These are phyloP conservation scores for Ophiocordyceps camponoti-floridani DNA, from an alignment of 2,329 filamentous ascomycete genomes.

Conservation along the genomic window DNA sequence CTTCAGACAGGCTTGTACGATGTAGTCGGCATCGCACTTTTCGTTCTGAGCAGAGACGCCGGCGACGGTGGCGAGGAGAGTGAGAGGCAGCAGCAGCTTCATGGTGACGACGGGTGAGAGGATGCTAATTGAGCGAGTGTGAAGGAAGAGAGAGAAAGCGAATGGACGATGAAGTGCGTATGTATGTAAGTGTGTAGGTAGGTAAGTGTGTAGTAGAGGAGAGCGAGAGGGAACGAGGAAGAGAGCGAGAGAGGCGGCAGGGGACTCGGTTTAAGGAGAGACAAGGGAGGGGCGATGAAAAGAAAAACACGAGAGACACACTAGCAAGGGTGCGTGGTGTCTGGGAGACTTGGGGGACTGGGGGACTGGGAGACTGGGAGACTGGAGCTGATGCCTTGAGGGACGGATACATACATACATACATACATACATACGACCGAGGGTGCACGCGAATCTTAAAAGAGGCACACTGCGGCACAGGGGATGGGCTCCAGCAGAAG, in stretches of 20 bases:
- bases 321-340: too few species aligned
- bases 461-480: neutral
- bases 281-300: neutral
- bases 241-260: neutral
- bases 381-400: neutral
- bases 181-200: neutral
- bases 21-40: conserved; percentile 25
- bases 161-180: too few species aligned
- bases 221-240: neutral
- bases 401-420: neutral
- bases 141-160: neutral
- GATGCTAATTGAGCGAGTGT: neutral
- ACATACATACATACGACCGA: neutral
- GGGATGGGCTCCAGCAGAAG: neutral
- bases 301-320: too few species aligned
- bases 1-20: conserved; percentile 24
- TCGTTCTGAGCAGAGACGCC: conserved; percentile 14
- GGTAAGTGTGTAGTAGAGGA: neutral
- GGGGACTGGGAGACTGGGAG: too few species aligned
- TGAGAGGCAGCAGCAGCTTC: conserved; percentile 25
- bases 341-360: too few species aligned
- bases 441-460: neutral
- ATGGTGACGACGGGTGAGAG: conserved; percentile 12
- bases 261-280: neutral
- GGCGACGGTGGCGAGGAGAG: conserved; percentile 16